A percentile compares a stretch with the other conserved stretches of the same genome.
phyloP scores from a whole-genome alignment of 345 rosid genomes.

The Eucalyptus curtisii region DNA sequence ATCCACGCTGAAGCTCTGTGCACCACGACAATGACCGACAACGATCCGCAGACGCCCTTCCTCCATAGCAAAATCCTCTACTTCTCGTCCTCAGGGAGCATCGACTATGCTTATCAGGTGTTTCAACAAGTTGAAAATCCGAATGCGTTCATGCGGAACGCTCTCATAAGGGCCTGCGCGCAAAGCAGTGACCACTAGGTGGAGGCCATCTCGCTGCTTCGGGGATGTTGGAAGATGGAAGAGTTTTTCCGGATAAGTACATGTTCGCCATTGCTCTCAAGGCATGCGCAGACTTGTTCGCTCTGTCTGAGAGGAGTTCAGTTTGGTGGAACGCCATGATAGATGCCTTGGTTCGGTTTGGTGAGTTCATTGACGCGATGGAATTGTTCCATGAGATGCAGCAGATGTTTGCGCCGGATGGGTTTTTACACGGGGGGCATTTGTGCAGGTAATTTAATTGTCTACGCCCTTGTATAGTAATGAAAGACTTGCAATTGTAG shows the following conservation, averaged over 20 bases:
- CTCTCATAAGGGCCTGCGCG: conserved; percentile 63
- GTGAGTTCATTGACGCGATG: no score
- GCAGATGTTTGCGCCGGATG: no score
- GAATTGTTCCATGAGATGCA: no score
- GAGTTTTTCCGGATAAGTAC: conserved; percentile 43
- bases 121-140: conserved; percentile 31
- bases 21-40: conserved; percentile 12
- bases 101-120: neutral
- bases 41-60: conserved; percentile 25
- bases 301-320: no score
- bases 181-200: conserved; percentile 27
- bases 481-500: neutral
- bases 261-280: conserved; percentile 75
- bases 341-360: no score
- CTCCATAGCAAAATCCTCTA: conserved; percentile 54
- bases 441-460: no score
- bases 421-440: no score
- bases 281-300: conserved; percentile 55
- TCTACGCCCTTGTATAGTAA: no score
- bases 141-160: conserved; percentile 79
- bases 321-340: no score
- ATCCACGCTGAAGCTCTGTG: conserved; percentile 68
- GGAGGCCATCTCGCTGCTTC: conserved; percentile 33
- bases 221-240: conserved; percentile 38
- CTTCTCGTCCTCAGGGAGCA: conserved; percentile 12